Evolutionary conservation across 805 yeast species (phyloP).

Genomic region (Lachancea lanzarotensis): DNA sequence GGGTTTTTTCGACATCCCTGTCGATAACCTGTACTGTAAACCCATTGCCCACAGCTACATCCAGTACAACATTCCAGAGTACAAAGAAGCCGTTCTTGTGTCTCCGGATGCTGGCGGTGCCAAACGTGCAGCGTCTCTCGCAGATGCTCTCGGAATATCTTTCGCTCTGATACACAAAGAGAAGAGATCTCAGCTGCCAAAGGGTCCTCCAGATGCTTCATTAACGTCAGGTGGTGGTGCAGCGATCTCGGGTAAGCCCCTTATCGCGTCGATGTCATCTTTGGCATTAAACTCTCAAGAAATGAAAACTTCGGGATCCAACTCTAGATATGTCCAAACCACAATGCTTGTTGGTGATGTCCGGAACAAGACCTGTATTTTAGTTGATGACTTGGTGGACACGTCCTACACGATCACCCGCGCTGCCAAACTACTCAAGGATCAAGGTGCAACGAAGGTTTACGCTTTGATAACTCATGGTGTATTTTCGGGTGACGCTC

Average conservation of each 20-base stretch:
- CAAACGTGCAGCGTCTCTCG: conserved; percentile 89
- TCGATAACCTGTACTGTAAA: conserved; percentile 84
- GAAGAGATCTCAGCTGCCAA: conserved; percentile 46
- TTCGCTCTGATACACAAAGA: conserved; percentile 96
- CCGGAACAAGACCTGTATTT: conserved; percentile 73
- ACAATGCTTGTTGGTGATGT: conserved; percentile 98
- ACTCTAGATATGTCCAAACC: conserved; percentile 49
- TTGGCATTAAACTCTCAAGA: conserved; percentile 18
- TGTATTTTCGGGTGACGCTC: conserved; percentile 86
- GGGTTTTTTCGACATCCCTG: conserved; percentile 94
- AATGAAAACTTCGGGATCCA: conserved; percentile 20
- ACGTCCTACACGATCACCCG: conserved; percentile 87
- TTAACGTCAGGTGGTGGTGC: conserved; percentile 25
- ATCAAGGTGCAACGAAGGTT: conserved; percentile 84
- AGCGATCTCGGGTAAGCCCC: conserved; percentile 18
- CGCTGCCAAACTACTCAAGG: conserved; percentile 86
- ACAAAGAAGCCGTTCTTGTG: conserved; percentile 79
- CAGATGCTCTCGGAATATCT: conserved; percentile 80
- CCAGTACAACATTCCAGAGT: conserved; percentile 66
- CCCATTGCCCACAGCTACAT: conserved; percentile 86
- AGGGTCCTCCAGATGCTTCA: conserved; percentile 33
- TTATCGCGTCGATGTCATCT: conserved; percentile 13
- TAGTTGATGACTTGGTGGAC: conserved; percentile 90
- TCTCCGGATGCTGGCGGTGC: conserved; percentile 99
- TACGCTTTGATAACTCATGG: conserved; percentile 91